Percentiles rank a stretch among this genome's conserved stretches.
Evolutionary conservation across 1,139 yeast genomes (phyloP).

Genomic region (Yamadazyma triangularis): DNA sequence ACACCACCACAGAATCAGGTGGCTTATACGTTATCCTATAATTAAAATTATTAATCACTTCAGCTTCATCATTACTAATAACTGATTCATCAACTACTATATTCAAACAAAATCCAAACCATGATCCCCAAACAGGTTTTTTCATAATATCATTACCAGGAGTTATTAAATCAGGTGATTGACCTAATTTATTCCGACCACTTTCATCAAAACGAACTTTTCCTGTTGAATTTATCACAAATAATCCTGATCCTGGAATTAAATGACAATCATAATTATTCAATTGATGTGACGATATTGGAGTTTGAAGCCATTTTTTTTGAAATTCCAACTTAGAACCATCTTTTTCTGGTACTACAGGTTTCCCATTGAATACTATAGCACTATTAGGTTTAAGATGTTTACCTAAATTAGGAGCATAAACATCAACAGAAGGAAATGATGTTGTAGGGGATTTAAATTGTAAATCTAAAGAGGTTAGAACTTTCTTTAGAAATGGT

Average conservation of each 20-base stretch:
- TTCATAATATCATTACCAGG: conserved; percentile 12
- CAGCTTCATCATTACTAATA: conserved; percentile 34
- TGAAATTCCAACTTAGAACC: conserved; percentile 58
- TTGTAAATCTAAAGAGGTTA: conserved; percentile 32
- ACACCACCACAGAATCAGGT: conserved; percentile 37
- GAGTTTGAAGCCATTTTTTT: conserved; percentile 60
- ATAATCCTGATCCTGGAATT: conserved; percentile 64
- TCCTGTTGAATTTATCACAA: conserved; percentile 52
- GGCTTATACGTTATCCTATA: conserved; percentile 66
- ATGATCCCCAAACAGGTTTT: conserved; percentile 56
- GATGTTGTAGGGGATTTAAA: conserved; percentile 15
- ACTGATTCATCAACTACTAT: conserved; percentile 56
- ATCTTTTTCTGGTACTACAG: conserved; percentile 39
- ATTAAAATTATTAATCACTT: conserved; percentile 53
- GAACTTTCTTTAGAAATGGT: conserved; percentile 37
- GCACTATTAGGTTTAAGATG: conserved; percentile 43
- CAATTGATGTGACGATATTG: conserved; percentile 58
- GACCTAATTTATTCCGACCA: conserved; percentile 61
- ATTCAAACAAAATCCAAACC: conserved; percentile 62
- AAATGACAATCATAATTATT: conserved; percentile 63
- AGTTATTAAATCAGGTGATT: conserved; percentile 44
- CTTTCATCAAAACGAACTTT: conserved; percentile 74
- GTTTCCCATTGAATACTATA: conserved; percentile 62
- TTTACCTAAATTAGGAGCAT: conserved; percentile 49
- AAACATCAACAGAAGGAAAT: conserved; percentile 40